Evolutionary conservation across 2,329 filamentous ascomycete genomes (phyloP).

Genomic region (Colletotrichum simmondsii): DNA sequence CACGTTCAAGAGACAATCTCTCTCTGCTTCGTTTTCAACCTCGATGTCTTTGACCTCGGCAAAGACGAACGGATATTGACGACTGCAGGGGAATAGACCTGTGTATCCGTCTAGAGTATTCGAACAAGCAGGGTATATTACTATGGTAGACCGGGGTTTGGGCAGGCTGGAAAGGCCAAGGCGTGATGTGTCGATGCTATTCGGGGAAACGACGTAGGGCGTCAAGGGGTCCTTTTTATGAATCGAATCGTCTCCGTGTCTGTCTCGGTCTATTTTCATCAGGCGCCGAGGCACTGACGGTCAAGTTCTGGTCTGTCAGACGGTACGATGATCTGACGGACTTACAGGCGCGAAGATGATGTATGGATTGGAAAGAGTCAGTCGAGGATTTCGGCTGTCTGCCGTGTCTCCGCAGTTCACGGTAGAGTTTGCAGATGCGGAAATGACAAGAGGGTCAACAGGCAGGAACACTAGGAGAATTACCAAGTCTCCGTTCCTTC

Average conservation of each 20-base stretch:
- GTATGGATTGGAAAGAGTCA: background rate
- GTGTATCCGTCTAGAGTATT: background rate
- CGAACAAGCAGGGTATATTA: background rate
- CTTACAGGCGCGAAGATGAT: background rate
- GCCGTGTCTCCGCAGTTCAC: background rate
- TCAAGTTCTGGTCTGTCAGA: background rate
- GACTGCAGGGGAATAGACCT: background rate
- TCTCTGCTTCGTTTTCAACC: no score
- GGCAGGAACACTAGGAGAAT: slow-evolving; percentile 4
- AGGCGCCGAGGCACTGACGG: background rate
- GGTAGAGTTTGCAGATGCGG: background rate
- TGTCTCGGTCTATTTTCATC: background rate
- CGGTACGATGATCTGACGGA: no score
- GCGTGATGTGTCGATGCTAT: slow-evolving; percentile 19
- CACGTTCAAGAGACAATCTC: no score
- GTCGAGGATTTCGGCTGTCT: background rate
- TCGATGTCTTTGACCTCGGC: background rate
- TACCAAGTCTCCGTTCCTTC: background rate
- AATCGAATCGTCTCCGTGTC: background rate
- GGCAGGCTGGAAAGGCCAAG: background rate
- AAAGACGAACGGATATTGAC: background rate
- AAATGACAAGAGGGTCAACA: background rate
- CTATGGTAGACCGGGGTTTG: background rate
- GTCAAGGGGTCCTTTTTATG: slow-evolving; percentile 4
- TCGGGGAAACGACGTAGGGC: slow-evolving; percentile 5